These are phyloP conservation scores for Tetraselmis striata DNA, from an alignment of 139 green algal genomes.

Conservation along the genomic window DNA sequence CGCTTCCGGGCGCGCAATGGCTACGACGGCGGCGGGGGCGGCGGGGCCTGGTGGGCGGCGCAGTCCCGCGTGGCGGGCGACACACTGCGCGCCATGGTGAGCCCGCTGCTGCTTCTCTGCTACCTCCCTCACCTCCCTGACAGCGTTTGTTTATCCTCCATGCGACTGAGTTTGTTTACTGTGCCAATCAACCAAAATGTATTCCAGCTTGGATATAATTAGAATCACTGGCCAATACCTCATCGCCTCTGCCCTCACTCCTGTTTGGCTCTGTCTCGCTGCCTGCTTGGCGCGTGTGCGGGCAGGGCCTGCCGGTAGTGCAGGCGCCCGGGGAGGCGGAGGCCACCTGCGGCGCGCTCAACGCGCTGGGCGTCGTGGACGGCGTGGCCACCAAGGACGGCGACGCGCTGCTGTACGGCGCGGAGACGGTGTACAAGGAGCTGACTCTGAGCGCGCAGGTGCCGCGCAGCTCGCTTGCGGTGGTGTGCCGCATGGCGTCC, in stretches of 20 bases:
- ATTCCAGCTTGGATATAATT: too few relatives aligned
- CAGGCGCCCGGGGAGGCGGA: conserved; percentile 67
- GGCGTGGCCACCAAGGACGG: conserved; percentile 46
- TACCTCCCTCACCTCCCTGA: too few relatives aligned
- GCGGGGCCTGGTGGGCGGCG: background rate
- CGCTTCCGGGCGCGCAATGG: background rate
- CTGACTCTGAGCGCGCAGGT: background rate
- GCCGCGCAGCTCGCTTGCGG: background rate
- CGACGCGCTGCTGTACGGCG: conserved; percentile 68
- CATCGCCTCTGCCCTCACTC: too few relatives aligned
- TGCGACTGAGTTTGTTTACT: too few relatives aligned
- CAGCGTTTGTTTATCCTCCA: too few relatives aligned
- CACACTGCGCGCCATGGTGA: background rate
- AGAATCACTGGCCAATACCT: too few relatives aligned
- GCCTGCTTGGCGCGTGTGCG: too few relatives aligned
- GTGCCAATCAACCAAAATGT: too few relatives aligned
- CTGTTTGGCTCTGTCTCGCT: too few relatives aligned
- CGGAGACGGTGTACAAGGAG: conserved; percentile 37
- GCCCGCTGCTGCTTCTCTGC: too few relatives aligned
- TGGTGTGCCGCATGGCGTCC: background rate
- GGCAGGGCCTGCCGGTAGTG: conserved; percentile 60
- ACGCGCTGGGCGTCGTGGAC: conserved; percentile 36
- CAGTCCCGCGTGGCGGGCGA: background rate
- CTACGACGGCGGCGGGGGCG: background rate
- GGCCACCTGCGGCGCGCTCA: conserved; percentile 64